Conservation (phyloP, 768 basidiomycete genomes). For the Mycena leptocephala region DNA sequence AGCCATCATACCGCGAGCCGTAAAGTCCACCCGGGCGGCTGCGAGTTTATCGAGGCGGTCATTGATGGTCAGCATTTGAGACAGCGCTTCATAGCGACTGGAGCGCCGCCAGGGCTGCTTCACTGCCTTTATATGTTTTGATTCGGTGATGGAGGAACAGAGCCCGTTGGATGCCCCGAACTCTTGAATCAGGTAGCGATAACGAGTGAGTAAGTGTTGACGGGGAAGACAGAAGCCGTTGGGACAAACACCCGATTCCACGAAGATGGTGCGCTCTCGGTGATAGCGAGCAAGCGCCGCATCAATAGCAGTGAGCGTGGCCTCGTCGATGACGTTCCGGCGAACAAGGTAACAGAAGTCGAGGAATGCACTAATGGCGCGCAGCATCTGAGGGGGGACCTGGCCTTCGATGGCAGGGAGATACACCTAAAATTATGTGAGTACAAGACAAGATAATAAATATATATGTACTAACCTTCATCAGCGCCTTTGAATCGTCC, state of each 20-base stretch:
- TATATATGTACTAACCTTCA: constrained; percentile 47
- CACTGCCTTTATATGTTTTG: constrained; percentile 53
- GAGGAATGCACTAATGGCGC: constrained; percentile 39
- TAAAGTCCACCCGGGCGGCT: neutral
- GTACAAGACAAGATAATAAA: neutral
- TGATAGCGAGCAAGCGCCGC: constrained; percentile 40
- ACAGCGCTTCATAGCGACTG: neutral
- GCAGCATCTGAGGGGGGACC: constrained; percentile 36
- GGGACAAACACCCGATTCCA: constrained; percentile 7
- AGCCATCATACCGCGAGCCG: neutral
- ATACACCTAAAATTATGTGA: constrained; percentile 36
- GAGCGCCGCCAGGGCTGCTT: constrained; percentile 35
- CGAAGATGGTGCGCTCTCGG: constrained; percentile 39
- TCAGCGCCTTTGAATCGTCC: constrained; percentile 55
- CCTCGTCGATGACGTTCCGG: constrained; percentile 31
- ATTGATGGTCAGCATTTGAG: neutral
- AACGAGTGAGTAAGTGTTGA: constrained; percentile 53
- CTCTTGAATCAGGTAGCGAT: constrained; percentile 37
- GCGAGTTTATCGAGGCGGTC: neutral
- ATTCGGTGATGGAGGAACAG: constrained; percentile 54
- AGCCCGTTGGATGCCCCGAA: constrained; percentile 55
- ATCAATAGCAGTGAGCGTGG: constrained; percentile 37
- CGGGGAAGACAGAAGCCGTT: constrained; percentile 40
- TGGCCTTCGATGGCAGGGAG: constrained; percentile 47
- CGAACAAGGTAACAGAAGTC: constrained; percentile 53